A percentile compares a stretch with the other conserved stretches of the same genome.
Evolutionary conservation across 2,329 filamentous ascomycete genomes (phyloP).

Genomic region (Aspergillus glaucus): DNA sequence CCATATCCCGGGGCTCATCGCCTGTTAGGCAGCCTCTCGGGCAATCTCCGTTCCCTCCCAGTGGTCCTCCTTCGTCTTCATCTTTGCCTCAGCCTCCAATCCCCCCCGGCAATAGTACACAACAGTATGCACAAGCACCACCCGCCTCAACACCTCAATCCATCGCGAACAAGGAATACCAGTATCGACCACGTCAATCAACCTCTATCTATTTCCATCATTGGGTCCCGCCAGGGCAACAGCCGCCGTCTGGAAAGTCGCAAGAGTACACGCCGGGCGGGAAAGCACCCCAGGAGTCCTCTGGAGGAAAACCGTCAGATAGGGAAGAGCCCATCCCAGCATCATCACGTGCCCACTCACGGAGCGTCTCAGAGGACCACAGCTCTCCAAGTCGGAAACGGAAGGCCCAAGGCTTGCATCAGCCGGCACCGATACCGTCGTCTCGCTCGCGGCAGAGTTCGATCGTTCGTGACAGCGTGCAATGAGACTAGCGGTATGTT

Average conservation of each 20-base stretch:
- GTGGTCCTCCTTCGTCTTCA: slow-evolving; percentile 11
- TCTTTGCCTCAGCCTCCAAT: slow-evolving; percentile 37
- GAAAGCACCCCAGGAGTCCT: slow-evolving; percentile 53
- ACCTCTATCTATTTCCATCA: slow-evolving; percentile 87
- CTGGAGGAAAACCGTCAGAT: background rate
- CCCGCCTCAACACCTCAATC: slow-evolving; percentile 45
- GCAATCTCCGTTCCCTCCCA: slow-evolving; percentile 9
- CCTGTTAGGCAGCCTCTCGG: slow-evolving; percentile 9
- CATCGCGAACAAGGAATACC: slow-evolving; percentile 50
- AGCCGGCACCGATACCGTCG: slow-evolving; percentile 46
- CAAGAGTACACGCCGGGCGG: slow-evolving; percentile 69
- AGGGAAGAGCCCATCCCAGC: slow-evolving; percentile 63
- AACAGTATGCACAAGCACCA: slow-evolving; percentile 26
- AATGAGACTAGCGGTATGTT: no score
- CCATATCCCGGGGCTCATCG: slow-evolving; percentile 8
- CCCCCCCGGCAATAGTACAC: slow-evolving; percentile 21
- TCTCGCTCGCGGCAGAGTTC: slow-evolving; percentile 25
- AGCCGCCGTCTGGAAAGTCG: slow-evolving; percentile 34
- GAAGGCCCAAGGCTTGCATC: slow-evolving; percentile 58
- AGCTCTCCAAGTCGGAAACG: slow-evolving; percentile 74
- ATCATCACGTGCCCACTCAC: slow-evolving; percentile 41
- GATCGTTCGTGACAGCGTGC: background rate
- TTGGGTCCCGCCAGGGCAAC: slow-evolving; percentile 69
- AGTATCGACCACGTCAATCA: slow-evolving; percentile 50
- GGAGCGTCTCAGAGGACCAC: slow-evolving; percentile 54